Conservation (phyloP, 2,329 filamentous ascomycete genomes). For the Alternaria postmessia region DNA sequence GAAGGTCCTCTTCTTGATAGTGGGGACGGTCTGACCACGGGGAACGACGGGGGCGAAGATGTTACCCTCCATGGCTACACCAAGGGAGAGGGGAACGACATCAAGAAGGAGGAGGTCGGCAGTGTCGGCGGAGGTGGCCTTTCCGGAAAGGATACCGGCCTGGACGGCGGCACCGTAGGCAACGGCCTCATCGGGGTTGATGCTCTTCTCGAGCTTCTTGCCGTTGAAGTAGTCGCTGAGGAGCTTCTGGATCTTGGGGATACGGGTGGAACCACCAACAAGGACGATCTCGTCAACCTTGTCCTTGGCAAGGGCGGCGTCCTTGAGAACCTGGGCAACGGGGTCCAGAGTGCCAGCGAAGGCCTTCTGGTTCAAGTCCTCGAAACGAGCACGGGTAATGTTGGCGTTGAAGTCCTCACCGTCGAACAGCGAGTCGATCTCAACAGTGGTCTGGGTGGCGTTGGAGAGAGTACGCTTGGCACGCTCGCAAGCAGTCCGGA, state of each 20-base stretch:
- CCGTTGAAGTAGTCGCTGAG: slow-evolving; percentile 98
- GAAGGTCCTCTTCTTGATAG: no score
- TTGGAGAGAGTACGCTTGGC: slow-evolving; percentile 99
- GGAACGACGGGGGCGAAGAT: slow-evolving; percentile 95
- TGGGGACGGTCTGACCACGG: slow-evolving; percentile 59
- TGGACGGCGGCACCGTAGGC: slow-evolving; percentile 99
- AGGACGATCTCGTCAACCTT: slow-evolving; percentile 98
- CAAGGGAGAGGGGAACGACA: slow-evolving; percentile 93
- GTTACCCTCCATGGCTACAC: slow-evolving; percentile 99
- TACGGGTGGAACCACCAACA: slow-evolving; percentile 98
- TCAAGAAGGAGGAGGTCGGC: slow-evolving; percentile 94
- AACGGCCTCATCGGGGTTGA: slow-evolving; percentile 99
- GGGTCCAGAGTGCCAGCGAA: slow-evolving; percentile 94
- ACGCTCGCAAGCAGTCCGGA: slow-evolving; percentile 98
- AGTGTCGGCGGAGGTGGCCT: slow-evolving; percentile 95
- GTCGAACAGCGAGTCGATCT: slow-evolving; percentile 98
- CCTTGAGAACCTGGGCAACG: slow-evolving; percentile 96
- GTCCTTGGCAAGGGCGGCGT: slow-evolving; percentile 85
- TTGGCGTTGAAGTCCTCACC: slow-evolving; percentile 97
- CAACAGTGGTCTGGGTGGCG: slow-evolving; percentile 95
- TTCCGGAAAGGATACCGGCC: slow-evolving; percentile 97
- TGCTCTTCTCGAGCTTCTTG: slow-evolving; percentile 99
- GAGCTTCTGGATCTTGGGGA: slow-evolving; percentile 98
- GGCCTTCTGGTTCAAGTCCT: slow-evolving; percentile 95
- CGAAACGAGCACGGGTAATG: slow-evolving; percentile 98